phyloP scores from a whole-genome alignment of 768 basidiomycete genomes.

The Thelephora aurantiotincta region DNA sequence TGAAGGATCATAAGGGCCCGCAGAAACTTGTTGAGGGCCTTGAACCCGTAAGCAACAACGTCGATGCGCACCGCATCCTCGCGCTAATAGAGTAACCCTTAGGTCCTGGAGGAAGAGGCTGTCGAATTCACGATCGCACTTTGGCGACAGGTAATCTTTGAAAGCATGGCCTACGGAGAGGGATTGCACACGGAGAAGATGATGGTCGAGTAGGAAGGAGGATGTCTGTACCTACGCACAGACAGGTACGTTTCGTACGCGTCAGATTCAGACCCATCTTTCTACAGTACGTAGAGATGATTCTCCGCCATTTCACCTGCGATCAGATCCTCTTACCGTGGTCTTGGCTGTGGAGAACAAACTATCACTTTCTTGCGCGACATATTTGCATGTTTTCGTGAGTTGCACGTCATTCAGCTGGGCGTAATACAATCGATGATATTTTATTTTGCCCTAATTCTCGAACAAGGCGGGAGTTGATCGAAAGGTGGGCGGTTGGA shows the following conservation, averaged over 20 bases:
- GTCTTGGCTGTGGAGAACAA: no score
- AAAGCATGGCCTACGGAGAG: conserved; percentile 87
- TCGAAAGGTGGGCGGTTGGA: no score
- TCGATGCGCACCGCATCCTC: neutral
- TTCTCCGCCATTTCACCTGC: no score
- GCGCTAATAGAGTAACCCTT: conserved; percentile 2
- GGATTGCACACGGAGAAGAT: conserved; percentile 78
- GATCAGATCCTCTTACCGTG: no score
- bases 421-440: no score
- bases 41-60: conserved; percentile 59
- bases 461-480: no score
- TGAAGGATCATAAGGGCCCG: conserved; percentile 82
- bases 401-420: no score
- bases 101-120: conserved; percentile 94
- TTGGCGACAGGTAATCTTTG: conserved; percentile 90
- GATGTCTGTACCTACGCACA: neutral
- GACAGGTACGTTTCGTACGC: conserved; percentile 10
- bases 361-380: no score
- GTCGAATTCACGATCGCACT: conserved; percentile 59
- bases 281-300: neutral
- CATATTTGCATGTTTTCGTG: no score
- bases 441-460: no score
- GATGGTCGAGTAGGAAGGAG: conserved; percentile 47
- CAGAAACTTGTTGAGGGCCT: conserved; percentile 80
- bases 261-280: neutral